phyloP scores from a whole-genome alignment of 1,284 basidiomycete genomes.

The Cryptococcus sp. region DNA sequence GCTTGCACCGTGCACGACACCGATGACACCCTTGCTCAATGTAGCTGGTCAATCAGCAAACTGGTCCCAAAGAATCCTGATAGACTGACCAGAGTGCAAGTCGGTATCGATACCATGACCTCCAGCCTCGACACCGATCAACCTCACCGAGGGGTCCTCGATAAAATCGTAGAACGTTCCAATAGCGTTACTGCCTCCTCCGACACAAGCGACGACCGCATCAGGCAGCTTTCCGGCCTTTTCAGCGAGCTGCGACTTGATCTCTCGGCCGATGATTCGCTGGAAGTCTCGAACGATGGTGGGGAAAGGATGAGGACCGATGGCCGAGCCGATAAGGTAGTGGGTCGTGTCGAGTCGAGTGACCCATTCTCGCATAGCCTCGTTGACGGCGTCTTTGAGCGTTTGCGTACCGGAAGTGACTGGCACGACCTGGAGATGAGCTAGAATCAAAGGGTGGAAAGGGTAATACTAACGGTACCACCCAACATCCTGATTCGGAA shows the following conservation, averaged over 20 bases:
- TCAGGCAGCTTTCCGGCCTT: conserved; percentile 81
- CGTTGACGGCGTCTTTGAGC: conserved; percentile 96
- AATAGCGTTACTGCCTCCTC: conserved; percentile 95
- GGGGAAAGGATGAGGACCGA: conserved; percentile 98
- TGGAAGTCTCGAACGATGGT: conserved; percentile 99
- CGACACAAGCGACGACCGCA: conserved; percentile 92
- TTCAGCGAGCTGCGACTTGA: conserved; percentile 78
- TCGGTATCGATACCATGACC: conserved; percentile 85
- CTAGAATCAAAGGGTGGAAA: not conserved
- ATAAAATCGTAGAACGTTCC: conserved; percentile 96
- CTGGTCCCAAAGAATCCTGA: not conserved
- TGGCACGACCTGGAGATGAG: conserved; percentile 64
- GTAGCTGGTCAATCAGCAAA: conserved; percentile 56
- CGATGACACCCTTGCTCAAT: conserved; percentile 78
- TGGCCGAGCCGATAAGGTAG: conserved; percentile 94
- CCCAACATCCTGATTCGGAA: conserved; percentile 98
- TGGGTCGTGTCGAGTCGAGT: conserved; percentile 89
- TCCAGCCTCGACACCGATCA: conserved; percentile 92
- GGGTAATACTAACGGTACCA: conserved; percentile 58
- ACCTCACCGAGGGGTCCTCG: conserved; percentile 68
- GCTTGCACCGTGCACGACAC: conserved; percentile 88
- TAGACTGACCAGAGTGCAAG: conserved; percentile 58
- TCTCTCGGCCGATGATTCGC: conserved; percentile 89
- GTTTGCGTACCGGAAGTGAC: conserved; percentile 93
- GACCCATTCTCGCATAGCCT: conserved; percentile 97